Base-by-base conservation (phyloP, 495 filamentous ascomycete genomes). In the Thermothielavioides terrestris region DNA sequence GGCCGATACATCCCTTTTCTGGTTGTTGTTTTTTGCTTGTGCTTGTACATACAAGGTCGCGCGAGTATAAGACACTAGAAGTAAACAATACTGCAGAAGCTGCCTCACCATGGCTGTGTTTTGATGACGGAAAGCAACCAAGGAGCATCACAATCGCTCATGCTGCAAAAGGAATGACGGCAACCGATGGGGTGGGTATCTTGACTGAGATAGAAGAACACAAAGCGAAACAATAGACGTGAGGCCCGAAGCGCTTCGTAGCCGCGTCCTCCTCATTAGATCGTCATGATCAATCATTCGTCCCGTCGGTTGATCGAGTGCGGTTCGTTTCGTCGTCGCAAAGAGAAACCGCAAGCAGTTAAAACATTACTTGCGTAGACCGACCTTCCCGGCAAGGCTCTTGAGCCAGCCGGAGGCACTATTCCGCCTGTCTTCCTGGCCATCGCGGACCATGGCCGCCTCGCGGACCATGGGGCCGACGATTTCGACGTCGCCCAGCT, bases 391-490 rank as follows among this genome's bases (percentile, higher is more conserved):
- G 0, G 67, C 67, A 1, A 76, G 42, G 20, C 61, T 66, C 51
- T 68, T 73, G 53, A 66, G 39, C 71, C 71, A 75, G 39, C 66
- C 65, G 15, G 68, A 58, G 5, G 66, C 60, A n/a, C 62, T 57
- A 32, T 57, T 60, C 47, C 66, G 68, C 40, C 63, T 63, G 18
- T 75, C 72, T 17, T 63, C 48, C 9, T 63, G 55, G 7, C 56
- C 60, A 14, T 67, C 59, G 18, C 70, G 66, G 21, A 61, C 57
- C 73, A 76, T 76, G 43, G 69, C 62, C 6, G 68, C 64, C 47
- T 81, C 77, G 42, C 82, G 77, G 11, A 81, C 79, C 90, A 96
- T 96, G 3, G 90, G 89, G 1, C 89, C 90, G 12, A 96, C 88
- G 50, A 95, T 92, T 61, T 94, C 88, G 46, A 88, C 82, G 56